Percentiles rank a stretch among this genome's conserved stretches.
These are phyloP conservation scores for Penicillium crustosum DNA, from an alignment of 2,329 filamentous ascomycete species.

Conservation along the genomic window DNA sequence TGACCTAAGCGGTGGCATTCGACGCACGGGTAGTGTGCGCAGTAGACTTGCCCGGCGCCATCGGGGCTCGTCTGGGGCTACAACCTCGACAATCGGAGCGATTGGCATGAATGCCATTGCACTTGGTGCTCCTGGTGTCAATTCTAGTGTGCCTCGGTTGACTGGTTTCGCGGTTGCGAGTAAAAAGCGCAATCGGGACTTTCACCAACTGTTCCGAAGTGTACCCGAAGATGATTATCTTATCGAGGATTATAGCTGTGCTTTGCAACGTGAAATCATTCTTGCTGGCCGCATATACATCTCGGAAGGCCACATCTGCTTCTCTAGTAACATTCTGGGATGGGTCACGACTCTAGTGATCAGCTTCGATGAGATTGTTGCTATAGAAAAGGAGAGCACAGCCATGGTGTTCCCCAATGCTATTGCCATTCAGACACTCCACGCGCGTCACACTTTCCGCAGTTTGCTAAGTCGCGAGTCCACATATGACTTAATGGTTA, in stretches of 20 bases:
- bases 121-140: slow-evolving; percentile 62
- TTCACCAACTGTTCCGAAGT: slow-evolving; percentile 89
- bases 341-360: slow-evolving; percentile 98
- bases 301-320: slow-evolving; percentile 95
- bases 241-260: slow-evolving; percentile 98
- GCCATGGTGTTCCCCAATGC: slow-evolving; percentile 96
- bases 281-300: slow-evolving; percentile 92
- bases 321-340: slow-evolving; percentile 97
- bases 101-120: slow-evolving; percentile 70
- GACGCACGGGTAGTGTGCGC: slow-evolving; percentile 66
- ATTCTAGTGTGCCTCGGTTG: slow-evolving; percentile 67
- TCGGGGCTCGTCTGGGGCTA: slow-evolving; percentile 76
- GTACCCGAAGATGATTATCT: slow-evolving; percentile 97
- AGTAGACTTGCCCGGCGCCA: slow-evolving; percentile 68
- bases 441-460: slow-evolving; percentile 93
- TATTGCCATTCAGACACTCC: slow-evolving; percentile 91
- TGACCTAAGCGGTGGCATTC: slow-evolving; percentile 55
- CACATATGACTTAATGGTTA: slow-evolving; percentile 94
- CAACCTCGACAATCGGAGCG: slow-evolving; percentile 67
- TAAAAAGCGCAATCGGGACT: slow-evolving; percentile 94
- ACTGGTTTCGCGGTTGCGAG: slow-evolving; percentile 96
- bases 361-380: slow-evolving; percentile 96
- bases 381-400: slow-evolving; percentile 94
- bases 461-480: slow-evolving; percentile 93
- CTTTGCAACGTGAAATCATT: slow-evolving; percentile 90